Percentiles rank a stretch among this genome's conserved stretches.
Evolutionary conservation across 352 stramenopile genomes (phyloP).

Genomic region (Phytophthora vignae): DNA sequence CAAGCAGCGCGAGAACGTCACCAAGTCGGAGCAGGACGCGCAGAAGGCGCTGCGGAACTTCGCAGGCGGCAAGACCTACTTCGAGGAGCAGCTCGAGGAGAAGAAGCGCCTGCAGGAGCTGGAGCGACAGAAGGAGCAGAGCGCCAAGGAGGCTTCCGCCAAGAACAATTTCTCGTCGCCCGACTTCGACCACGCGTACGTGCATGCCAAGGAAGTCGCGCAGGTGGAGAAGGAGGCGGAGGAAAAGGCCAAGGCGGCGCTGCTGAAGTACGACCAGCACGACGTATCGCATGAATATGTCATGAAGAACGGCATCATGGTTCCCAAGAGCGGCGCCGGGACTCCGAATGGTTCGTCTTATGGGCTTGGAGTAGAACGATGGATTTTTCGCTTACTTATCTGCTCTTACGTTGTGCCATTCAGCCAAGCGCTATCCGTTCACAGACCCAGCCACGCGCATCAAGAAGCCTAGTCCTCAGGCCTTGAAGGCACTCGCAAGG

Average conservation of each 20-base stretch:
- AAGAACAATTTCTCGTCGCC: conserved; percentile 65
- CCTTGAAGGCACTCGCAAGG: conserved; percentile 55
- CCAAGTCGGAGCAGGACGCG: conserved; percentile 46
- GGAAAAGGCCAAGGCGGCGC: conserved; percentile 60
- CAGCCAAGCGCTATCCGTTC: conserved; percentile 71
- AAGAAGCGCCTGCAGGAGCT: conserved; percentile 64
- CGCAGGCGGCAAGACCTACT: conserved; percentile 58
- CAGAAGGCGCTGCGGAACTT: conserved; percentile 49
- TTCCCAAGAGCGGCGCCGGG: conserved; percentile 39
- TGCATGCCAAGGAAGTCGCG: conserved; percentile 61
- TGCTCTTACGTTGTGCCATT: neutral
- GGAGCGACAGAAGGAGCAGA: conserved; percentile 51
- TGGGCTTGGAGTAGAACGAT: neutral
- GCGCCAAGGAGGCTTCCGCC: conserved; percentile 42
- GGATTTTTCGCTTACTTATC: neutral
- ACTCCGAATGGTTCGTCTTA: conserved; percentile 26
- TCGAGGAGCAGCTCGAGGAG: conserved; percentile 69
- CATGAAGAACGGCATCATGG: conserved; percentile 71
- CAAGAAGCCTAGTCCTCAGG: conserved; percentile 52
- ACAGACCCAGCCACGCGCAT: conserved; percentile 55
- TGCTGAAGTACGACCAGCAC: conserved; percentile 66
- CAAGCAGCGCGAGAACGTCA: conserved; percentile 59
- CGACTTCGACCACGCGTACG: conserved; percentile 61
- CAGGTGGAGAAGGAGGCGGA: conserved; percentile 60
- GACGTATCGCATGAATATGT: conserved; percentile 62